Conservation (phyloP, 1,284 basidiomycete species). For the Rhodotorula sp. region DNA sequence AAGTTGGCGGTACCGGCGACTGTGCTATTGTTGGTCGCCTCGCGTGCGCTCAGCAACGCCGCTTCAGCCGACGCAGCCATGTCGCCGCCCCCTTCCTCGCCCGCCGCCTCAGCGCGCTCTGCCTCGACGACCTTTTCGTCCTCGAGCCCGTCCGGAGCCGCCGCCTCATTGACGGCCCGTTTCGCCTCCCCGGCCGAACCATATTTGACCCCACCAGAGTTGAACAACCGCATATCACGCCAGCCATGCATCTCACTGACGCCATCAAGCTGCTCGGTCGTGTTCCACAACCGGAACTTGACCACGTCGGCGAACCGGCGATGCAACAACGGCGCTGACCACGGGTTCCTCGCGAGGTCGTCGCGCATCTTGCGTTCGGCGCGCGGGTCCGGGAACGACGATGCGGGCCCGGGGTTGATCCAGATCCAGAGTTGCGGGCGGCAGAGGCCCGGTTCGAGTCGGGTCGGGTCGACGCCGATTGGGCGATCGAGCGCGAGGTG, state of each 20-base stretch:
- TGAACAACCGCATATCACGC: conserved; percentile 66
- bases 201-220: conserved; percentile 68
- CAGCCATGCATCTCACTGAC: conserved; percentile 75
- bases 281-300: conserved; percentile 85
- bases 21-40: conserved; percentile 15
- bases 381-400: conserved; percentile 66
- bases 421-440: conserved; percentile 80
- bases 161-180: conserved; percentile 21
- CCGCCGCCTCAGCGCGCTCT: conserved; percentile 17
- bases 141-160: conserved; percentile 19
- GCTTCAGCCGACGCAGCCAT: conserved; percentile 43
- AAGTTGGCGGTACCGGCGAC: conserved; percentile 8
- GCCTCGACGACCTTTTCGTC: conserved; percentile 34
- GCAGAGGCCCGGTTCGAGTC: conserved; percentile 53
- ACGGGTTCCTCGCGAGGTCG: conserved; percentile 69
- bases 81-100: conserved; percentile 33
- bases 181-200: conserved; percentile 41
- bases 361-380: conserved; percentile 67
- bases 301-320: conserved; percentile 73
- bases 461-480: conserved; percentile 42
- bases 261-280: conserved; percentile 79
- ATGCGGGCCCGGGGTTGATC: conserved; percentile 73
- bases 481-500: conserved; percentile 63
- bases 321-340: conserved; percentile 80
- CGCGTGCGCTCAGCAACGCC: conserved; percentile 35